Conservation (phyloP, 768 basidiomycete genomes). For the Austroboletus festivus region DNA sequence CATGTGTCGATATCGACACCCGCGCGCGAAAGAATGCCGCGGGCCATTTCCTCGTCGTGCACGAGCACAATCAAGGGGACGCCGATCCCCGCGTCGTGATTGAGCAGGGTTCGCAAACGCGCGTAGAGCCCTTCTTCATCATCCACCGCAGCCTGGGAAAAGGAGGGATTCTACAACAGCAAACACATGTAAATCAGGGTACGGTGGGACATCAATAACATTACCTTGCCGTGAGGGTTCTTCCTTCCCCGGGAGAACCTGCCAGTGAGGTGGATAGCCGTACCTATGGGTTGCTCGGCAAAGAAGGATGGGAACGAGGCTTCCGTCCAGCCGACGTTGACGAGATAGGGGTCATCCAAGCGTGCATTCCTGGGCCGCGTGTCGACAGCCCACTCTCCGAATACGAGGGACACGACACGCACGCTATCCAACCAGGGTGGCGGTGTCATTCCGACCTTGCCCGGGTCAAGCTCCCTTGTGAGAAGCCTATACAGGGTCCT, state of each 20-base stretch:
- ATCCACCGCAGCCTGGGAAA: slow-evolving; percentile 18
- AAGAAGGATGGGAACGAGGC: slow-evolving; percentile 29
- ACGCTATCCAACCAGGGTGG: slow-evolving; percentile 32
- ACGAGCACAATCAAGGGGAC: slow-evolving; percentile 47
- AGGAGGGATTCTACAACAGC: slow-evolving; percentile 9
- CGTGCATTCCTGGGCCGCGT: slow-evolving; percentile 29
- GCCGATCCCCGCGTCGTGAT: slow-evolving; percentile 15
- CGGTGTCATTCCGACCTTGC: slow-evolving; percentile 31
- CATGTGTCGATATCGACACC: slow-evolving; percentile 43
- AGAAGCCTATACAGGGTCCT: slow-evolving; percentile 35
- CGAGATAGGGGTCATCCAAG: slow-evolving; percentile 29
- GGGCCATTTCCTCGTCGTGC: slow-evolving; percentile 38
- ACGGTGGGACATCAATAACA: not conserved
- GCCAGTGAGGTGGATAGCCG: slow-evolving; percentile 18
- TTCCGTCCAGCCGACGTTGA: slow-evolving; percentile 45
- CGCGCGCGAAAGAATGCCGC: slow-evolving; percentile 38
- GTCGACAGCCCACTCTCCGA: slow-evolving; percentile 36
- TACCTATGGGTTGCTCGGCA: slow-evolving; percentile 6
- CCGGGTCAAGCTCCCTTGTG: slow-evolving; percentile 17
- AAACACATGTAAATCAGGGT: not conserved
- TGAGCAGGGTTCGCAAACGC: slow-evolving; percentile 21
- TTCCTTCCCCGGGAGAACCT: not conserved
- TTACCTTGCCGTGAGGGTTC: slow-evolving; percentile 20
- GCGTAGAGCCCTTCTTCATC: slow-evolving; percentile 9
- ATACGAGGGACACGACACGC: slow-evolving; percentile 36